phyloP scores from a whole-genome alignment of 148 eudicot species.

The Pouteria glomerata region DNA sequence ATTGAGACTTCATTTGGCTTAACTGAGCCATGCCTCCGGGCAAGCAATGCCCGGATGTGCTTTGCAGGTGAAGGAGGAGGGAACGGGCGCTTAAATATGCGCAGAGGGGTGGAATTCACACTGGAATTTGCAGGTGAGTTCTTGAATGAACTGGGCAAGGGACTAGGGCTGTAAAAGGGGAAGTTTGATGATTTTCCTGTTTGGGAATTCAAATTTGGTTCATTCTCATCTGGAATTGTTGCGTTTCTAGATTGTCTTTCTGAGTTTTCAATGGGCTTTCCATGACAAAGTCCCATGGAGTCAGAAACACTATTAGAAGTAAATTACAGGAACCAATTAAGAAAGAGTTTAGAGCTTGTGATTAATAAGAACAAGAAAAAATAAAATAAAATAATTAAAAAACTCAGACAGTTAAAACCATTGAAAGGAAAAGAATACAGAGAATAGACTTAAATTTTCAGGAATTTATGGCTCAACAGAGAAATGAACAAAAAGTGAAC shows the following conservation, averaged over 20 bases:
- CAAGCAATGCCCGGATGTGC: slow-evolving; percentile 80
- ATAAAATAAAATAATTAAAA: background rate
- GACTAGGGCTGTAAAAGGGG: slow-evolving; percentile 91
- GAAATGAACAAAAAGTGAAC: background rate
- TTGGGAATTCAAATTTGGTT: slow-evolving; percentile 23
- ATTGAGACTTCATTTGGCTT: slow-evolving; percentile 90
- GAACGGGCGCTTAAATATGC: slow-evolving; percentile 75
- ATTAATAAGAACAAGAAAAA: background rate
- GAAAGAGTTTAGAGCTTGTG: background rate
- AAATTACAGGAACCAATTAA: slow-evolving; percentile 7
- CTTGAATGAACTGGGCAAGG: slow-evolving; percentile 66
- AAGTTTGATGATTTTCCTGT: slow-evolving; percentile 61
- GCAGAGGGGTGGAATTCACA: slow-evolving; percentile 71
- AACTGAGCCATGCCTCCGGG: slow-evolving; percentile 78
- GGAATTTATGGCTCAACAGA: slow-evolving; percentile 6
- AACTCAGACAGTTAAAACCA: slow-evolving; percentile 16
- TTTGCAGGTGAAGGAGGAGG: slow-evolving; percentile 97
- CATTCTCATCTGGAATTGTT: slow-evolving; percentile 26
- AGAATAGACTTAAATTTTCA: background rate
- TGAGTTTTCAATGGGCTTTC: slow-evolving; percentile 66
- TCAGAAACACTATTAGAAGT: slow-evolving; percentile 30
- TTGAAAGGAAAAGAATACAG: background rate
- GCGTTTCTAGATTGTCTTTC: slow-evolving; percentile 36
- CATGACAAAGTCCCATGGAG: slow-evolving; percentile 94
- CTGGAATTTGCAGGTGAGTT: slow-evolving; percentile 81